Evolutionary conservation across 495 filamentous ascomycete species (phyloP), one percentile per base, ranked within the genome.

Genomic region (Aspergillus nidulans): DNA sequence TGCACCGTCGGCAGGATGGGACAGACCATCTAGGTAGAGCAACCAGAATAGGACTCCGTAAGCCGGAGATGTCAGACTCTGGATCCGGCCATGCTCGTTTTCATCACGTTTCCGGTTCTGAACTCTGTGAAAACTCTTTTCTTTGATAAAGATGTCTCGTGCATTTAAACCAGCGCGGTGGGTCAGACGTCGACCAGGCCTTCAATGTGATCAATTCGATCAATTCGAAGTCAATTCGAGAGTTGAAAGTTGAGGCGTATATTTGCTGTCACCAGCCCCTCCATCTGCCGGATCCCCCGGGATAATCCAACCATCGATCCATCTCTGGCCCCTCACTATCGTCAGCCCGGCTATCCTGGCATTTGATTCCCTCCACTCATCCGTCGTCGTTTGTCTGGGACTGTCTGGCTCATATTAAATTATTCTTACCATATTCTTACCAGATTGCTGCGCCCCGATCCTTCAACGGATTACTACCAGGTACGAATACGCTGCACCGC

Each of bases 31-130:
- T 34, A 13, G 30, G 30, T 12, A 34, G 30, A 28, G 30, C n/a
- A n/a, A n/a, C n/a, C n/a, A n/a, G n/a, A n/a, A n/a, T n/a, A n/a
- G n/a, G n/a, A n/a, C n/a, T n/a, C n/a, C n/a, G n/a, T 34, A 34
- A 34, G 30, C 30, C 30, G 30, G 26, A 28, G 26, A 34, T 36
- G 42, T 7, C 51, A 20, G 28, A 23, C 41, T 16, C 50, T 24
- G 41, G 42, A 48, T 42, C 52, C 52, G 44, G 15, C 25, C 15
- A 39, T 34, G 16, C 26, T 53, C 39, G 53, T 44, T 32, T 39
- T 55, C 44, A 48, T 40, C 53, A 49, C 53, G 45, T 28, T 43
- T 49, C 25, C 53, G 38, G 45, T 34, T 44, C 20, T 36, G 32
- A 39, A 25, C 30, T 39, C 47, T 39, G 19, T 16, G 13, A 13